A percentile compares a stretch with the other conserved stretches of the same genome.
These are phyloP conservation scores for Penicillium italicum DNA, from an alignment of 2,329 filamentous ascomycete genomes.

Conservation along the genomic window DNA sequence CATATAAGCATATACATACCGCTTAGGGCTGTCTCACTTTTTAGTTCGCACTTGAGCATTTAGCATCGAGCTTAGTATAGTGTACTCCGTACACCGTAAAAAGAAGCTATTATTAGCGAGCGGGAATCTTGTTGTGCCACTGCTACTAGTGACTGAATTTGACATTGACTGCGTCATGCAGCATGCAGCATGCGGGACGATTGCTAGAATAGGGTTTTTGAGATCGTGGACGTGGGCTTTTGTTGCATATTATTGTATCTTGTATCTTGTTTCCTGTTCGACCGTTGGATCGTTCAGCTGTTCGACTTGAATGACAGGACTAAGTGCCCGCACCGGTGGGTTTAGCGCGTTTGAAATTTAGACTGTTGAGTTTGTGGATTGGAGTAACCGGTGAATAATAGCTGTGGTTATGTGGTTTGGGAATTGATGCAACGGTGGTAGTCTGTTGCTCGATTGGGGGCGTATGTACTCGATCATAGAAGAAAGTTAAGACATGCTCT, in stretches of 20 bases:
- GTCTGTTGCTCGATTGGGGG: background rate
- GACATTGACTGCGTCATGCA: background rate
- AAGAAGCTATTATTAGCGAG: slow-evolving; percentile 7
- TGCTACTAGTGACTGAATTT: background rate
- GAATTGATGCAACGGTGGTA: slow-evolving; percentile 2
- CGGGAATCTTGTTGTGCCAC: background rate
- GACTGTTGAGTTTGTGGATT: background rate
- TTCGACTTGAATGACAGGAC: background rate
- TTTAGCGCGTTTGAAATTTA: background rate
- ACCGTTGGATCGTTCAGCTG: background rate
- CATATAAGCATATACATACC: background rate
- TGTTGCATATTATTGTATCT: no score
- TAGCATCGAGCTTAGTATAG: background rate
- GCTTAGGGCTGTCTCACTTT: slow-evolving; percentile 2
- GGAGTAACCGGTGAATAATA: background rate
- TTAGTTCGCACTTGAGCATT: background rate
- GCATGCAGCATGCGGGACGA: background rate
- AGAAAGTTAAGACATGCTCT: background rate
- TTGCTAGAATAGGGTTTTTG: background rate
- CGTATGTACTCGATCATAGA: background rate
- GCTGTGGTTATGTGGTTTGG: background rate
- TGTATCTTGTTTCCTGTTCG: no score
- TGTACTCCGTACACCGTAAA: background rate
- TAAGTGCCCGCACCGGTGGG: no score
- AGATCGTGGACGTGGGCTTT: background rate